Percentiles rank a stretch among this genome's conserved stretches.
phyloP scores from a whole-genome alignment of 495 filamentous ascomycete genomes.

The Lepraria neglecta region DNA sequence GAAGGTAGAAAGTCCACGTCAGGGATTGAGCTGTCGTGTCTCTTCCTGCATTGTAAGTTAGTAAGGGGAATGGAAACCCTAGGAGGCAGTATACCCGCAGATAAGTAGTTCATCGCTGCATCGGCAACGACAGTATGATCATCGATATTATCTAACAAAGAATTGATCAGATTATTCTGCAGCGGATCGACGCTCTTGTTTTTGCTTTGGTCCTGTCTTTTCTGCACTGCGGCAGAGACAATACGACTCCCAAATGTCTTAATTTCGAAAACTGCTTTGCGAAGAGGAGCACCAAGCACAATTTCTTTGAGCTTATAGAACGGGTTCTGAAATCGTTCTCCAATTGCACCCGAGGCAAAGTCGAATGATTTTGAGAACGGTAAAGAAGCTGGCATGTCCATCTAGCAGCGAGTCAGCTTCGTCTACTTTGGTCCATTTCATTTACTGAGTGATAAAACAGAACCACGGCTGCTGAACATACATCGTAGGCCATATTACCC shows the following conservation, averaged over 20 bases:
- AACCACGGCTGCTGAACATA: constrained; percentile 21
- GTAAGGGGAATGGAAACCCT: not conserved
- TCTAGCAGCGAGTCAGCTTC: constrained; percentile 29
- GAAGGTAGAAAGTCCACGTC: constrained; percentile 53
- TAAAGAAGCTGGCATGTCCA: constrained; percentile 53
- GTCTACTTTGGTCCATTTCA: too few species aligned
- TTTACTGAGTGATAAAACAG: not conserved
- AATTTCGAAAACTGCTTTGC: constrained; percentile 40
- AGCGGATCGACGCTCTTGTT: constrained; percentile 32
- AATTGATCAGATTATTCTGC: constrained; percentile 45
- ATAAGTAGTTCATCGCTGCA: constrained; percentile 55
- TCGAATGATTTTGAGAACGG: constrained; percentile 53
- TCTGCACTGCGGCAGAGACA: constrained; percentile 43
- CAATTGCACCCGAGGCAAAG: constrained; percentile 51
- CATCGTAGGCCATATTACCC: constrained; percentile 56
- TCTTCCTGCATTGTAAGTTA: constrained; percentile 36
- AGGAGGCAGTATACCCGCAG: constrained; percentile 35
- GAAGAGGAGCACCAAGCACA: constrained; percentile 42
- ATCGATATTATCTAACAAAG: constrained; percentile 47
- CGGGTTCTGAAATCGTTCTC: constrained; percentile 56
- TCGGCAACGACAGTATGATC: constrained; percentile 48
- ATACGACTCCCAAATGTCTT: constrained; percentile 46
- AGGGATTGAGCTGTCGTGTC: constrained; percentile 57
- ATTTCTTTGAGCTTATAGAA: constrained; percentile 51
- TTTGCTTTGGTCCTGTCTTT: constrained; percentile 16